Base-by-base conservation (phyloP, 148 eudicot species). In the Spergularia marina region DNA sequence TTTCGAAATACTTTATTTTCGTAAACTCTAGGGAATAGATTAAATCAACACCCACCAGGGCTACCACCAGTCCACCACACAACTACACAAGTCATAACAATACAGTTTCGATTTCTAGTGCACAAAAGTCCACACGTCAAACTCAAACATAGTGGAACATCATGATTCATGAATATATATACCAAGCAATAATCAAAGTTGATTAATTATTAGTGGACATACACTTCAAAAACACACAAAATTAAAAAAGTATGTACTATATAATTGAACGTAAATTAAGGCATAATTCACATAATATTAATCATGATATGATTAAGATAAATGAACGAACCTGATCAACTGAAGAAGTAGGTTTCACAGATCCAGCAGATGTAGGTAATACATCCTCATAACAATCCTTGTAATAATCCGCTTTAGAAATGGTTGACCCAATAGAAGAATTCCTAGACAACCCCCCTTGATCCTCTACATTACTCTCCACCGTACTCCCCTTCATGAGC, bases 371-470 rank as follows among this genome's bases (percentile, higher is more conserved):
- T 39, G 57, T 55, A 30, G 86, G 72, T 16, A 84, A 76, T 39
- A 57, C 79, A 51, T 20, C 74, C 49, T 75, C 77, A 71, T 70
- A 25, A 65, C 21, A 75, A 64, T 80, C 78, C 5, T 64, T 66
- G 36, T n/a, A 72, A 30, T 11, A 49, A 59, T 47, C 71, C 7
- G n/a, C 67, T 12, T 53, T 57, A 17, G 44, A 23, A 6, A 67
- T 39, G 11, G 79, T 49, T 1, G 67, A 77, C 36, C 73, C 62
- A 73, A 10, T 21, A 1, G 88, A 83, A 53, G 82, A 71, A 72
- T 53, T 78, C 51, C 89, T 82, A 0, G 91, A 84, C 39, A 68
- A 62, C 12, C 30, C 54, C 34, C 41, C 63, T 5, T 64, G 30
- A 67, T 68, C 80, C 20, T 41, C 73, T 15, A 34, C 78, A 39